Base-by-base conservation (phyloP, 192 early-diverging fungal genomes). In the Gamsiella multidivaricata region DNA sequence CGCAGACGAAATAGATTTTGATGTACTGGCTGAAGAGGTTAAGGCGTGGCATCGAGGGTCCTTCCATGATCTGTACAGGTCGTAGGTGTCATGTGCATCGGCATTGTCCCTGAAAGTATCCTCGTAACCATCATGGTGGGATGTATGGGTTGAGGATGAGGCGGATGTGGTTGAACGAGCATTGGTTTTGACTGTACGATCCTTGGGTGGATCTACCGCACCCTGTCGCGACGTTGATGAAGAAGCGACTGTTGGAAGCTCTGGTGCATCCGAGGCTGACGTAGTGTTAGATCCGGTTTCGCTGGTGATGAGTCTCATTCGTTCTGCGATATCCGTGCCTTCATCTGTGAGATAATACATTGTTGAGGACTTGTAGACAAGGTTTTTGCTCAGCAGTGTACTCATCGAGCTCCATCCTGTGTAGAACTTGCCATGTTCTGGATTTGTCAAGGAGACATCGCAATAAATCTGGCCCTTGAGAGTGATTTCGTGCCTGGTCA, bases 371-470 rank as follows among this genome's bases (percentile, higher is more conserved):
- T 87, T 84, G 45, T 86, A 88, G 8, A 91, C 89, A 42, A 93
- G 78, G 23, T 85, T 88, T 20, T 94, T 92, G 15, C 87, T 79
- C 29, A 88, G 65, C 56, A 97, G 81, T 0, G 86, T 93, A 58
- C 87, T 90, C 80, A 96, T 93, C 11, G 87, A 84, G 25, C 62
- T 85, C 94, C 95, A 97, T 34, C 89, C 94, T 0, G 91, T 90
- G 69, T 93, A 94, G 54, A 70, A 59, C 17, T 71, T 64, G 0
- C 88, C 86, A 12, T 65, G 56, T 0, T 61, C 79, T 20, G 87
- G 65, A 25, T 83, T 80, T n/a, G 87, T 81, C 47, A 94, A 89
- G 5, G 94, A 91, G 5, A 82, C 62, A 42, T 95, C 89, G 31
- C 88, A 86, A 53, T 88, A 89, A 26, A 82, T 53, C 78, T 95